A percentile compares a stretch with the other conserved stretches of the same genome.
Conservation (phyloP, 139 green algal genomes). For the Closterium sp. region DNA sequence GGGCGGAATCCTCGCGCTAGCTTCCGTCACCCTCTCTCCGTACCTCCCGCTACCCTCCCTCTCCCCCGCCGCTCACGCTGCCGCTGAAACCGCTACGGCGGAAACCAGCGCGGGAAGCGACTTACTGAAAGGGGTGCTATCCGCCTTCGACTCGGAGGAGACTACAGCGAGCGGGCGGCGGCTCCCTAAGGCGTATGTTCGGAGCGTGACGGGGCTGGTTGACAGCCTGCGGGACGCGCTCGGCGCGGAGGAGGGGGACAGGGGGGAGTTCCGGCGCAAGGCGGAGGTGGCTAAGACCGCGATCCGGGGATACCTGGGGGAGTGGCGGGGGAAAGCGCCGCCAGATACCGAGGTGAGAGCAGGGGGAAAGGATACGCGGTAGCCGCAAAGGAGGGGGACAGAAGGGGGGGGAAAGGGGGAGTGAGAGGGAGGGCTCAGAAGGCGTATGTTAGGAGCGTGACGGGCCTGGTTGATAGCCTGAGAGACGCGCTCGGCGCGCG, state of each 20-base stretch:
- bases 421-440: not conserved
- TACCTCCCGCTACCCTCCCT: not conserved
- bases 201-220: conserved; percentile 23
- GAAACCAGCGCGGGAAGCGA: not conserved
- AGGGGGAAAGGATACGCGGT: no score
- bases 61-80: not conserved
- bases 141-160: conserved; percentile 38
- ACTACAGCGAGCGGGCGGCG: conserved; percentile 7
- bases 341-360: conserved; percentile 12
- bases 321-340: not conserved
- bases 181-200: conserved; percentile 36
- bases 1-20: not conserved
- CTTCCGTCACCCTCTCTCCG: not conserved
- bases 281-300: conserved; percentile 33
- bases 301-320: conserved; percentile 31
- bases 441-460: no score
- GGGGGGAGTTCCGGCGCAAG: conserved; percentile 2
- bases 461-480: no score
- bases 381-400: no score
- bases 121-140: conserved; percentile 20
- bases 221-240: conserved; percentile 29
- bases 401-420: not conserved
- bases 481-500: no score
- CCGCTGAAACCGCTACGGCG: not conserved
- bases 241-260: conserved; percentile 2